Evolutionary conservation across 495 filamentous ascomycete species (phyloP), one percentile per base, ranked within the genome.

Genomic region (Penicillium taxi): DNA sequence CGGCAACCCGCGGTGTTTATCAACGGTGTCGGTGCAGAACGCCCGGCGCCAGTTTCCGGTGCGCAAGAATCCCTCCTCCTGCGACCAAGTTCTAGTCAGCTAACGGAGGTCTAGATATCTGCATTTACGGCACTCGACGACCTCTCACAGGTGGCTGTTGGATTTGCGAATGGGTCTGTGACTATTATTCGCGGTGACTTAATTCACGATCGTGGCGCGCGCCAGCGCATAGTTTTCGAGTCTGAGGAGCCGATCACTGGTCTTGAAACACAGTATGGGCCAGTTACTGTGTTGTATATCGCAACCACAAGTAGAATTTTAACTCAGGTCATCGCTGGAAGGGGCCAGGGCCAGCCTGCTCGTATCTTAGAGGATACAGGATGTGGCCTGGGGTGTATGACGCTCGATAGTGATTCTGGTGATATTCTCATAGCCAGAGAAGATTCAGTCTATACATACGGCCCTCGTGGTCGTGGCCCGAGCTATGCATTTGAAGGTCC

Each of bases 181-280:
- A 93, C 86, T 6, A 80, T 96, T 23, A 83, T 98, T 39, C 77
- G 91, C 25, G 91, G 91, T 35, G 91, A 98, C 60, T 64, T 98
- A 30, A 88, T 98, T 41, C 85, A 96, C 56, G 93, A 96, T 56
- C 77, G 88, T 41, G 91, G 91, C n/a, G 84, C 91, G 23, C 89
- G 87, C 55, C 91, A 98, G 57, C 77, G 93, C 15, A 90, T 90
- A 18, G 87, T 98, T 18, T 93, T 94, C 61, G 91, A 96, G 51
- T 94, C 89, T 2, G 88, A 96, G 47, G 91, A 98, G 48, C 91
- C 91, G 0, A 81, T 98, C 24, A 98, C 91, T 0, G 91, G 87
- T 4, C 80, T 95, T 14, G 82, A 86, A 37, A 53, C 53, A 5
- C 64, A 67, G 25, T 52, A 32, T 16, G 63, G 63, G 0, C 31